Base-by-base conservation (phyloP, 176 grass and related monocot genomes). In the Oryza meridionalis region DNA sequence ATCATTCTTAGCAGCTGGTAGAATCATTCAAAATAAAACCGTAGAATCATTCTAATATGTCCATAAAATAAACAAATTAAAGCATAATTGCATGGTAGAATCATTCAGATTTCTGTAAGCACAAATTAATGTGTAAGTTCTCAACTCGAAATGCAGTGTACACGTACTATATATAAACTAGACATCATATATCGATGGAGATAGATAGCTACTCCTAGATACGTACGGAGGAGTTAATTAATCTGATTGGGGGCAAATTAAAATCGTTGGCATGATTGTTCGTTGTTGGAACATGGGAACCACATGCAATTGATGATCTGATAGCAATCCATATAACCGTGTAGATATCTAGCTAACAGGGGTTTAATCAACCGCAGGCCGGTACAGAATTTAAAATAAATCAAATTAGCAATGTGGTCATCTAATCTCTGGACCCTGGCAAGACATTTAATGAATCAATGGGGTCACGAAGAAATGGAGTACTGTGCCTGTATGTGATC, bases 1-100 rank as follows among this genome's bases (percentile, higher is more conserved):
- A 72, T 73, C 76, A 26, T 25, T 49, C 66, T 7, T 9, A 46
- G 8, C 21, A 26, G 11, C 0, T 10, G 3, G 16, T 1, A 43
- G 42, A 43, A 43, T 43, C n/a, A 51, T 0, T 12, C 0, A 24
- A 37, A 8, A 46, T 4, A 37, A 37, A 14, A 26, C 0, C 8
- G 15, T 40, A 7, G 50, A 86, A 71, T 64, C 8, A 63, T 72
- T 78, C 75, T 32, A 17, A 49, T 5, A 49, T 5, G 35, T 77
- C 73, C 33, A 58, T 22, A 59, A 59, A 59, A 6, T 49, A 49
- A 49, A 49, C 9, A 55, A 31, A 31, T 31, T 31, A 55, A 55
- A 55, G 14, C 51, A 59, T 31, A 31, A 31, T 31, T n/a, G 14
- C 51, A 59, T n/a, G 1, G 16, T 59, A 59, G 53, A 59, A 59